A percentile compares a stretch with the other conserved stretches of the same genome.
Conservation (phyloP, 139 green algal genomes). For the Choricystis sp. region DNA sequence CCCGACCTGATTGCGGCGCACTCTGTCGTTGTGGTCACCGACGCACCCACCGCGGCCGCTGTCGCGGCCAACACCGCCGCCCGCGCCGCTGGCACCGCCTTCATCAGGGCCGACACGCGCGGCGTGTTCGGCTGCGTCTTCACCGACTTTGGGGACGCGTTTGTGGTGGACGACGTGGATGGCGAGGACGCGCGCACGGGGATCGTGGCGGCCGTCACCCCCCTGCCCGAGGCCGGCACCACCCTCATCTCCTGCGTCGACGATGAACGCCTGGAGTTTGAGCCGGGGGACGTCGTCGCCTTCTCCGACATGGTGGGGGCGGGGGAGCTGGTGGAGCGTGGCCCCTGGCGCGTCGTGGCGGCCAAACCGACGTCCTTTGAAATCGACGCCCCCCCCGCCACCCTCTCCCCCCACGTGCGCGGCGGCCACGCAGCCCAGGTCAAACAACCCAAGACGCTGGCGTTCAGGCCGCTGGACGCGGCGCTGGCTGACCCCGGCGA, state of each 20-base stretch:
- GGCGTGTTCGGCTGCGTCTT: slow-evolving; percentile 93
- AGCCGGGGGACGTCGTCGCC: slow-evolving; percentile 63
- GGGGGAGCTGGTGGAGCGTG: slow-evolving; percentile 59
- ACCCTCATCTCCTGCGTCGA: slow-evolving; percentile 90
- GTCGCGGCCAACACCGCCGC: slow-evolving; percentile 68
- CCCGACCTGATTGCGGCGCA: neutral
- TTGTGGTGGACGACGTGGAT: slow-evolving; percentile 75
- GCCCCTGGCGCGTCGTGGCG: slow-evolving; percentile 60
- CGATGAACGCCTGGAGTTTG: slow-evolving; percentile 93
- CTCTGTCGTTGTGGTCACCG: slow-evolving; percentile 74
- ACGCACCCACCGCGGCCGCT: slow-evolving; percentile 37
- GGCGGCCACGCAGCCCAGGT: slow-evolving; percentile 84
- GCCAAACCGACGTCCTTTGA: slow-evolving; percentile 86
- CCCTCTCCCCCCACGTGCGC: slow-evolving; percentile 27
- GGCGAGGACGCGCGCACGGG: slow-evolving; percentile 82
- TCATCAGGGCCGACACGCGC: slow-evolving; percentile 63
- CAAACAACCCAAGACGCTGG: slow-evolving; percentile 74
- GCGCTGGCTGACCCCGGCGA: slow-evolving; percentile 71
- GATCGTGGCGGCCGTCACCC: slow-evolving; percentile 82
- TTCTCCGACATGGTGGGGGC: slow-evolving; percentile 88
- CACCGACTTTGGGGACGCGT: slow-evolving; percentile 83
- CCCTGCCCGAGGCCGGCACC: slow-evolving; percentile 17
- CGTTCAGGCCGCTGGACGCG: slow-evolving; percentile 59
- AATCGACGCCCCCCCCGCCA: slow-evolving; percentile 74
- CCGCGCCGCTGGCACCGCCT: slow-evolving; percentile 50